Base-by-base conservation (phyloP, 768 basidiomycete species). In the Collybiopsis luxurians region DNA sequence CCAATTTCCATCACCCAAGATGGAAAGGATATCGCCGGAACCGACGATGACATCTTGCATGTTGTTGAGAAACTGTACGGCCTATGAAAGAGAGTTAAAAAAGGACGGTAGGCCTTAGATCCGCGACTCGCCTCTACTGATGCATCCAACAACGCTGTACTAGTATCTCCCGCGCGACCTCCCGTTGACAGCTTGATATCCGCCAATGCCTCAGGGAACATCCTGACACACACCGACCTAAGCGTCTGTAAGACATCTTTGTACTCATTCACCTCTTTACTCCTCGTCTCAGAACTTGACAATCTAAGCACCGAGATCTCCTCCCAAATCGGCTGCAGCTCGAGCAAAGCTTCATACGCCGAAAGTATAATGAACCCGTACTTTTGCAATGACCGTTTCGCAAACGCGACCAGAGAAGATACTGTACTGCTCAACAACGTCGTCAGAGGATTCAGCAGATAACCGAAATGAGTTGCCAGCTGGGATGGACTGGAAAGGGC, bases 1-100 rank as follows among this genome's bases (percentile, higher is more conserved):
- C 92, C 92, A 93, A 61, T 93, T 93, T 10, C 92, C 92, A 58
- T 94, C 91, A 0, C 92, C 92, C 0, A 94, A 79, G 2, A 84
- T 81, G 39, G 83, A 67, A 36, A 93, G 72, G 0, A 86, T 84
- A 1, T 87, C 75, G 1, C 80, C 80, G 10, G 86, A 89, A 1
- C 88, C 89, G 17, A 74, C 77, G 54, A 84, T 79, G 2, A 92
- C 87, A 49, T 86, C 81, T 0, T 89, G 88, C 2, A 94, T 71
- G 52, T 80, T 76, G 55, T 88, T 81, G 59, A 94, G 66, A 64
- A 90, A 93, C 40, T 79, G 75, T 17, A 87, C 78, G 0, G 86
- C 85, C 87, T 90, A 61, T 24, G 47, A 40, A 55, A n/a, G 26
- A 28, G 11, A 51, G 24, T 30, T n/a, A 21, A 17, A 61, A 84